Conservation (phyloP, 768 basidiomycete species). For the Pleurotus platypus region DNA sequence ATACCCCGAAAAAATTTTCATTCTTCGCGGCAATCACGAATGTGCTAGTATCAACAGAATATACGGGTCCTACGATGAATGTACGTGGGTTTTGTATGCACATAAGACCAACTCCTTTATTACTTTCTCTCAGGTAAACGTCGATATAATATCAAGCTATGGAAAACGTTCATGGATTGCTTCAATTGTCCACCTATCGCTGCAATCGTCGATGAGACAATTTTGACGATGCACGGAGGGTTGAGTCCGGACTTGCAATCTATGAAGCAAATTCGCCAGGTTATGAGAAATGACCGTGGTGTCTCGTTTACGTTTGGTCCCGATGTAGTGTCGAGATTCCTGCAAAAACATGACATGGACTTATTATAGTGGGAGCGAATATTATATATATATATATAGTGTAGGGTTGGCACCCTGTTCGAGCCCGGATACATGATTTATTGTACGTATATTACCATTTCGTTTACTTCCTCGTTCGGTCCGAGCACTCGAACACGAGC, state of each 20-base stretch:
- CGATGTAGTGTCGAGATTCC: constrained; percentile 95
- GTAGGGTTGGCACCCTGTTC: too few species aligned
- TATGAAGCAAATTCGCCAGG: constrained; percentile 99
- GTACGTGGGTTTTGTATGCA: constrained; percentile 44
- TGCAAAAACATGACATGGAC: constrained; percentile 99
- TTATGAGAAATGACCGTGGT: constrained; percentile 98
- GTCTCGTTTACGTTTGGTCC: constrained; percentile 99
- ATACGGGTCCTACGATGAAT: constrained; percentile 99
- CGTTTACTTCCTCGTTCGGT: too few species aligned
- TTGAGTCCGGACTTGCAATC: constrained; percentile 96
- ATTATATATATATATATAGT: too few species aligned
- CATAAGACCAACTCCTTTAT: background rate
- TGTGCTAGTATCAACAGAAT: too few species aligned
- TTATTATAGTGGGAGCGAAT: too few species aligned
- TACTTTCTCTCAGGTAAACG: constrained; percentile 76
- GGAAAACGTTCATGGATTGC: constrained; percentile 99
- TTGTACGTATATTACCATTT: too few species aligned
- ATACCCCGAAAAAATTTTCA: constrained; percentile 99
- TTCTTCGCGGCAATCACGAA: constrained; percentile 97
- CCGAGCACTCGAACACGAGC: too few species aligned
- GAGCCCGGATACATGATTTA: too few species aligned
- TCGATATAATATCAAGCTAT: constrained; percentile 99
- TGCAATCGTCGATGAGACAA: constrained; percentile 99
- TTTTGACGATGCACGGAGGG: constrained; percentile 99
- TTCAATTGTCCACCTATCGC: constrained; percentile 99